phyloP scores from a whole-genome alignment of 129 eudicot genomes.

The Flaveria bidentis region DNA sequence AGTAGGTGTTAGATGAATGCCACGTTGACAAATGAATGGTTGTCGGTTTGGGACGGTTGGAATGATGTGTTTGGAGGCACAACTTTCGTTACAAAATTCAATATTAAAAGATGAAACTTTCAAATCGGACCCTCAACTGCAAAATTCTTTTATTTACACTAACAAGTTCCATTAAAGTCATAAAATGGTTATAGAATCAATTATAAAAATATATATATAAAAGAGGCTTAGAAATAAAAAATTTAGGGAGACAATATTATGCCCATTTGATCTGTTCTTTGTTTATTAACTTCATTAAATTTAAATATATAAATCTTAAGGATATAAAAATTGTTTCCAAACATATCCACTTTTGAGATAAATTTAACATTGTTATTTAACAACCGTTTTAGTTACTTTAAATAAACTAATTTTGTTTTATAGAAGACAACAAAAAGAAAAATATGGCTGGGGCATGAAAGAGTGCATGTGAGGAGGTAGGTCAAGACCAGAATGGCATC shows the following conservation, averaged over 20 bases:
- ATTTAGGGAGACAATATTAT: no score
- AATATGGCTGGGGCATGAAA: background rate
- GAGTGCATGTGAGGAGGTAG: conserved; percentile 25
- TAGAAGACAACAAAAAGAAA: background rate
- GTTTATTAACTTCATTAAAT: no score
- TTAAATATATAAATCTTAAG: no score
- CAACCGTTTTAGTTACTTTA: background rate
- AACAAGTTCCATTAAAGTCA: background rate
- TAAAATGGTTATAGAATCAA: background rate
- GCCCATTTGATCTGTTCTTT: no score
- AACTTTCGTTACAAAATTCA: background rate
- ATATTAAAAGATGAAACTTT: background rate
- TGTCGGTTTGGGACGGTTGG: conserved; percentile 16
- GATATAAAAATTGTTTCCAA: no score
- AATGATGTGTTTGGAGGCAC: background rate
- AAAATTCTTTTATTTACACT: background rate
- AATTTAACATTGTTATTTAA: background rate
- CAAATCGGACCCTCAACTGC: background rate
- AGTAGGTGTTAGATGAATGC: background rate
- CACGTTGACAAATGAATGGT: background rate
- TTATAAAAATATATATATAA: background rate
- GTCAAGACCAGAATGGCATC: conserved; percentile 32
- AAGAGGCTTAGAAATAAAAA: no score
- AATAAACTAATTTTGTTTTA: background rate
- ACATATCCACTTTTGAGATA: background rate